phyloP scores from a whole-genome alignment of 225 moss, liverwort and hornwort species.

The Bryum argenteum region DNA sequence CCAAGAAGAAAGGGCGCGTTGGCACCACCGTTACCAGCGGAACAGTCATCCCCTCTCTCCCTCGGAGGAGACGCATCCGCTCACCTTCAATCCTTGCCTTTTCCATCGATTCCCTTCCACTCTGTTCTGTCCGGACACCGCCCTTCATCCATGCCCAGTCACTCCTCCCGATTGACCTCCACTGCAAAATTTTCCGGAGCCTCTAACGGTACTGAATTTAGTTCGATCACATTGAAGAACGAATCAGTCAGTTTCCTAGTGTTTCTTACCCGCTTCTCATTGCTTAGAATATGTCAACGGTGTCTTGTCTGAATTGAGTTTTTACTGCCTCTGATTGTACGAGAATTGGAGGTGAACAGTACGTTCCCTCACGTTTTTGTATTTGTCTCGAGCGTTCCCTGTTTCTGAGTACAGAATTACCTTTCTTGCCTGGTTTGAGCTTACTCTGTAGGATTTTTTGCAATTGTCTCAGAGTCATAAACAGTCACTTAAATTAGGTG shows the following conservation, averaged over 20 bases:
- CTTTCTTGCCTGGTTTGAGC: constrained; percentile 13
- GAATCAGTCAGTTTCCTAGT: background rate
- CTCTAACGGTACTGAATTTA: background rate
- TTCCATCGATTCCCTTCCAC: background rate
- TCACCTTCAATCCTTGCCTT: accelerated
- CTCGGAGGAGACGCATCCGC: background rate
- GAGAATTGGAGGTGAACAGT: background rate
- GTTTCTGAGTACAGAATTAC: background rate
- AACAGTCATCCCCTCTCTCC: background rate
- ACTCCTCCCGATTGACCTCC: background rate
- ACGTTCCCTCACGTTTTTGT: background rate
- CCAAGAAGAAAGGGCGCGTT: background rate
- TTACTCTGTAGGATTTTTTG: background rate
- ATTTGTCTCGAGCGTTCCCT: background rate
- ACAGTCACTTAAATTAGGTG: too few relatives aligned
- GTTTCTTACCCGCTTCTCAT: background rate
- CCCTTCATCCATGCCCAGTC: accelerated
- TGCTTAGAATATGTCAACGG: background rate
- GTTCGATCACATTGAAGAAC: background rate
- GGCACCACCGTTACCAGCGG: background rate
- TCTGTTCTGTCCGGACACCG: background rate
- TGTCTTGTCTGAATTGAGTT: background rate
- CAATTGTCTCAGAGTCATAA: too few relatives aligned
- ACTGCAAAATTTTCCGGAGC: accelerated
- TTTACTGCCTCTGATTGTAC: background rate